phyloP scores from a whole-genome alignment of 2,329 filamentous ascomycete genomes.

The Whalleya microplaca region DNA sequence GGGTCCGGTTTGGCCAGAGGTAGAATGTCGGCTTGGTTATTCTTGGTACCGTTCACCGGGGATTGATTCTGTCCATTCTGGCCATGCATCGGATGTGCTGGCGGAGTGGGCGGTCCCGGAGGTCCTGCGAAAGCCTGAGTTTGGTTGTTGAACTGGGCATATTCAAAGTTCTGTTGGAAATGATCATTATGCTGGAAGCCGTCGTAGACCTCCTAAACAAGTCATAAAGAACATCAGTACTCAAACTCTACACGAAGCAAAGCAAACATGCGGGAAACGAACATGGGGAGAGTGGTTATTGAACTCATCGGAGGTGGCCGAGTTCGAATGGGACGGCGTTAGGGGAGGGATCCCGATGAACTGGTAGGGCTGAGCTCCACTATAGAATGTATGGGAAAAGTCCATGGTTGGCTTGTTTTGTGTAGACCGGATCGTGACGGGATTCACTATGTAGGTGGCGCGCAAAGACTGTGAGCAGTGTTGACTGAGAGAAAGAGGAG shows the following conservation, averaged over 20 bases:
- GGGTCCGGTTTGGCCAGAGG: constrained; percentile 45
- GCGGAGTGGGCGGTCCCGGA: constrained; percentile 58
- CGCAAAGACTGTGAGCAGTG: constrained; percentile 9
- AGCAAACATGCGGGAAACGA: constrained; percentile 38
- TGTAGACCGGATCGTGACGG: constrained; percentile 3
- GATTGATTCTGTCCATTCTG: constrained; percentile 34
- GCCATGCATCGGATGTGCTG: constrained; percentile 42
- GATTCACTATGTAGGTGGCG: constrained; percentile 9
- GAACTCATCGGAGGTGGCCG: constrained; percentile 59
- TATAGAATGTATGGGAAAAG: constrained; percentile 56
- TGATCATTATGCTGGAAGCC: constrained; percentile 51
- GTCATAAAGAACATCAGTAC: constrained; percentile 30
- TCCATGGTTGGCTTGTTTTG: constrained; percentile 47
- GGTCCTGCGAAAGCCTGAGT: constrained; percentile 48
- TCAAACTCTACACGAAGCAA: constrained; percentile 25
- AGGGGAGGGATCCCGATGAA: constrained; percentile 58
- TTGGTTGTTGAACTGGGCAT: constrained; percentile 46
- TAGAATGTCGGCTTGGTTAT: constrained; percentile 37
- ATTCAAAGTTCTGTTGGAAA: constrained; percentile 51
- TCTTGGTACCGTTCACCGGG: constrained; percentile 31
- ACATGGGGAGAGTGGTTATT: constrained; percentile 59
- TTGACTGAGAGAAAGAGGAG: constrained; percentile 13
- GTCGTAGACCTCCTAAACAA: constrained; percentile 53
- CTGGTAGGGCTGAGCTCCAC: constrained; percentile 54
- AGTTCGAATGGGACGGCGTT: constrained; percentile 60